phyloP scores from a whole-genome alignment of 2,329 filamentous ascomycete genomes.

The Trichoderma afroharzianum region DNA sequence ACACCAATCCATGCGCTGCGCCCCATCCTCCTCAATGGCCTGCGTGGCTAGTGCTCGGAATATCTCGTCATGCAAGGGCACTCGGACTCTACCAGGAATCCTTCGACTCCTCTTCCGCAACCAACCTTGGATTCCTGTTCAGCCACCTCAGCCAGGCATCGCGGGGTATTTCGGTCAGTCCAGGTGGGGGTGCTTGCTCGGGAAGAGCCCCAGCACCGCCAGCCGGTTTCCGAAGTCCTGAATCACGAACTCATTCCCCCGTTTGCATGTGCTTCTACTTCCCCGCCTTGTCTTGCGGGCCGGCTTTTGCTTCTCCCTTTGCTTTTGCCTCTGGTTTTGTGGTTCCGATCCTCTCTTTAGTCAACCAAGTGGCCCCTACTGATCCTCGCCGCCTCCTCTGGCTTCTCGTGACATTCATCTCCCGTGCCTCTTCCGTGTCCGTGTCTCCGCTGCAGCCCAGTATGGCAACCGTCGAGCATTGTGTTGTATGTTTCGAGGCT shows the following conservation, averaged over 20 bases:
- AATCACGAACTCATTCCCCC: background rate
- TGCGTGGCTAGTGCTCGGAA: background rate
- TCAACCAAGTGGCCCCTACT: background rate
- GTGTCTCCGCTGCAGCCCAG: slow-evolving; percentile 9
- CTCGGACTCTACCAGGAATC: background rate
- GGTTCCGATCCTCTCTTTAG: background rate
- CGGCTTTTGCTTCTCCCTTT: background rate
- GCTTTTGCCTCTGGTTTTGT: background rate
- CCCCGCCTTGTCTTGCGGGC: slow-evolving; percentile 4
- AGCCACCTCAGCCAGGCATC: slow-evolving; percentile 11
- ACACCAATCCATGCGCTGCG: background rate
- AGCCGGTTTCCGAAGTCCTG: background rate
- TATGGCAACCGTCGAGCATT: slow-evolving; percentile 86
- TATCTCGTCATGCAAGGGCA: slow-evolving; percentile 1
- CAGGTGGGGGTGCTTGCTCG: slow-evolving; percentile 3
- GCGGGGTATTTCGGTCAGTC: background rate
- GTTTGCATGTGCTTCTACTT: background rate
- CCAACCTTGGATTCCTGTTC: background rate
- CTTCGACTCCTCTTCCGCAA: background rate
- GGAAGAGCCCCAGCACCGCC: background rate
- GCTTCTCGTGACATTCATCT: background rate
- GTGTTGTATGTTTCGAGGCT: slow-evolving; percentile 88
- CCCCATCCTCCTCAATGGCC: background rate
- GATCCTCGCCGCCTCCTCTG: background rate
- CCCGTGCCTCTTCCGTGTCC: background rate